These are phyloP conservation scores for Peterozyma toletana DNA, from an alignment of 805 yeast species.

Conservation along the genomic window DNA sequence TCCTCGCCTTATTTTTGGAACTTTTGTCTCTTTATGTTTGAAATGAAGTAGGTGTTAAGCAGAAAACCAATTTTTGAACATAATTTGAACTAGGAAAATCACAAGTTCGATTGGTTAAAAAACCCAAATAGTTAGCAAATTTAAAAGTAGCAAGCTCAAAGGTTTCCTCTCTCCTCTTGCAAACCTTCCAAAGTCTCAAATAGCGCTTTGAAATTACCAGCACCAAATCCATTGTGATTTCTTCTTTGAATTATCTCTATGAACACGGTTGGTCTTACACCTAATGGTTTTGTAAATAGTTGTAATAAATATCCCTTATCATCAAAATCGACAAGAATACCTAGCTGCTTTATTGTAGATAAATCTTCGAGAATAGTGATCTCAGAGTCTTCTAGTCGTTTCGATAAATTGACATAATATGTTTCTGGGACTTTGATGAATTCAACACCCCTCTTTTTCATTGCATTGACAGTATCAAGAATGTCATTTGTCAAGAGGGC, in stretches of 20 bases:
- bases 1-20: no score
- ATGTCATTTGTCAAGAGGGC: conserved; percentile 65
- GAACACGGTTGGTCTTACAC: conserved; percentile 77
- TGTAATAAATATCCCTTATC: conserved; percentile 72
- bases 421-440: conserved; percentile 53
- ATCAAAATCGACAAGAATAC: conserved; percentile 73
- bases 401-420: conserved; percentile 48
- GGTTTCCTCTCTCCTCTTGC: conserved; percentile 64
- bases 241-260: conserved; percentile 75
- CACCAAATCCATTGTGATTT: conserved; percentile 82
- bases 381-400: conserved; percentile 35
- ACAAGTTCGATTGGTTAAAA: no score
- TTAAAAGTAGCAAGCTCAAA: conserved; percentile 11
- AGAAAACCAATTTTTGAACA: no score
- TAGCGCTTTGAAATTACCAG: conserved; percentile 78
- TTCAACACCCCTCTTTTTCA: conserved; percentile 59
- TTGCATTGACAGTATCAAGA: conserved; percentile 40
- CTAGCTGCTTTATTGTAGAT: conserved; percentile 36
- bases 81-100: no score
- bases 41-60: no score
- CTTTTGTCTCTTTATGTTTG: no score
- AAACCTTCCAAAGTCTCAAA: conserved; percentile 79
- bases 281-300: conserved; percentile 69
- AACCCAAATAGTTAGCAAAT: no score
- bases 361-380: conserved; percentile 47